These are phyloP conservation scores for Bipolaris bicolor DNA, from an alignment of 2,329 filamentous ascomycete genomes.

Conservation along the genomic window DNA sequence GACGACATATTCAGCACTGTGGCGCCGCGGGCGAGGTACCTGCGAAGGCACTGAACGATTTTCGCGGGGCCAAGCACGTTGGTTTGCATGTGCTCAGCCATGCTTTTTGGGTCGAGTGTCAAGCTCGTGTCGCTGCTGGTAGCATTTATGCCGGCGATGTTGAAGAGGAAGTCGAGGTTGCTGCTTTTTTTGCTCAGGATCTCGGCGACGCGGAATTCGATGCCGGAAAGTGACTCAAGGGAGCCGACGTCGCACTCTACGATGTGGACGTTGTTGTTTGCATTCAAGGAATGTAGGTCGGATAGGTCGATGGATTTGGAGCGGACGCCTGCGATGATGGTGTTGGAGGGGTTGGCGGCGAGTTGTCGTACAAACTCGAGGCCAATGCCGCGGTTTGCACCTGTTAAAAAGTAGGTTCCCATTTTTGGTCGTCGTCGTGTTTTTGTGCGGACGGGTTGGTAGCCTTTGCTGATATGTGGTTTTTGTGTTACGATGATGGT, in stretches of 20 bases:
- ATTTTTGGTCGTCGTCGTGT: slow-evolving; percentile 21
- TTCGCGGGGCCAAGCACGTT: slow-evolving; percentile 59
- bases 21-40: slow-evolving; percentile 38
- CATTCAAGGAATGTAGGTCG: slow-evolving; percentile 36
- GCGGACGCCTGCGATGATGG: slow-evolving; percentile 51
- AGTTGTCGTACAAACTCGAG: slow-evolving; percentile 42
- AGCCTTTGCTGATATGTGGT: not conserved
- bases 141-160: slow-evolving; percentile 53
- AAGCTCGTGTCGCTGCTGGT: slow-evolving; percentile 48
- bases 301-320: slow-evolving; percentile 38
- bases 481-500: slow-evolving; percentile 7
- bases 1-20: slow-evolving; percentile 46
- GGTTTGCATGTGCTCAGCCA: slow-evolving; percentile 51
- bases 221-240: slow-evolving; percentile 39
- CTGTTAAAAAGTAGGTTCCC: slow-evolving; percentile 43
- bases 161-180: slow-evolving; percentile 53
- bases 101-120: slow-evolving; percentile 45
- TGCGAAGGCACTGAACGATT: slow-evolving; percentile 49
- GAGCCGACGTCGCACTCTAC: slow-evolving; percentile 51
- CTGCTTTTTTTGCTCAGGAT: slow-evolving; percentile 41
- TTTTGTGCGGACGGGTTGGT: not conserved
- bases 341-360: slow-evolving; percentile 39
- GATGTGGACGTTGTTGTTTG: slow-evolving; percentile 44
- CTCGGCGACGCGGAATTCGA: slow-evolving; percentile 44
- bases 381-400: slow-evolving; percentile 42